Evolutionary conservation across 257 asterid genomes (phyloP), one percentile per base, ranked within the genome.

Genomic region (Henckelia pumila): DNA sequence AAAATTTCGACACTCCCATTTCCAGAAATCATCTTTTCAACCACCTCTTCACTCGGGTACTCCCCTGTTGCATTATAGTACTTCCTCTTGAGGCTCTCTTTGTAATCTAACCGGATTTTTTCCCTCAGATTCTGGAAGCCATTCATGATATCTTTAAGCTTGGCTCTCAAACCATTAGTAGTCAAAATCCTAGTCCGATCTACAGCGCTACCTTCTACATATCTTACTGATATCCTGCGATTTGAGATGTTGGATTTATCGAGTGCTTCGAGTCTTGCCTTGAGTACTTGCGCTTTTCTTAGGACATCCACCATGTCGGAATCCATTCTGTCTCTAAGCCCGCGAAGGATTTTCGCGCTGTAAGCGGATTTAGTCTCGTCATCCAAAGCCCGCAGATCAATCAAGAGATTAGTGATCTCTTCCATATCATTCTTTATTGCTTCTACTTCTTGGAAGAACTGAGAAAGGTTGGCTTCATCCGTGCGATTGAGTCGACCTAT

Each of bases 271-370:
- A 92, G 88, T 44, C 83, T 79, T 37, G 80, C 62, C 68, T 86
- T 89, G 47, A 92, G 83, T 5, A 23, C 50, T 59, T 81, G 85
- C 73, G 96, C 89, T 59, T 92, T 92, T 10, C 89, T 77, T 8
- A 87, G 86, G 13, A 89, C 93, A 3, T 83, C 64, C 21, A 79
- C 88, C 89, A 87, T 84, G 82, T 87, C 83, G 0, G 96, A 86
- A 60, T 89, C 96, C 96, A 89, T 89, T 14, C 88, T 35, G 69
- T 87, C 98, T 50, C 96, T 66, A 7, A 87, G 53, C 47, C 96
- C 96, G 6, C 87, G 92, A 24, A 85, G 94, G 71, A 89, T 76
- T 67, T 89, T 92, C 24, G 85, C 79, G 66, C 95, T 82, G 78
- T 80, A 78, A 20, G 96, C 77, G 49, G 87, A 83, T 60, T 87